Evolutionary conservation across 768 basidiomycete genomes (phyloP).

Genomic region (Boletus tomentosulus): DNA sequence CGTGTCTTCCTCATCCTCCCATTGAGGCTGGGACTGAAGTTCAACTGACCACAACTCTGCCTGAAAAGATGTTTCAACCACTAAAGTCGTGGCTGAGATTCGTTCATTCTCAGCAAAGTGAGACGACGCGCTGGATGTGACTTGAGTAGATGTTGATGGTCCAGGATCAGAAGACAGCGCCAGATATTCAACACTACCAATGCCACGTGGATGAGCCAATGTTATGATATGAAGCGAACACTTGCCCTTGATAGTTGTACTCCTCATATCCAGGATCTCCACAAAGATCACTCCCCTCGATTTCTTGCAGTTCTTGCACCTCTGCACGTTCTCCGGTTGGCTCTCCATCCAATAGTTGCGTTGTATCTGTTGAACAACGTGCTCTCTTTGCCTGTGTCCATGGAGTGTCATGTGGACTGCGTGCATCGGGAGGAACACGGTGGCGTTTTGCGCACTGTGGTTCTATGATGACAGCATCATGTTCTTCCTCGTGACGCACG

Average conservation of each 20-base stretch:
- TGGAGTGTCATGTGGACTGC: neutral
- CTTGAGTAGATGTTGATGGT: conserved; percentile 22
- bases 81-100: too few relatives aligned
- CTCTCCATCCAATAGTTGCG: neutral
- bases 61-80: conserved; percentile 10
- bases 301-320: neutral
- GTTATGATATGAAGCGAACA: neutral
- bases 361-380: conserved; percentile 5
- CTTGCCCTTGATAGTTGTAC: conserved; percentile 11
- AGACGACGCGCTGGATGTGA: conserved; percentile 23
- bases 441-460: too few relatives aligned
- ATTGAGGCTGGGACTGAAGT: neutral
- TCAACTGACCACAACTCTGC: conserved; percentile 22
- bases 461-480: too few relatives aligned
- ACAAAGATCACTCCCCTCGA: conserved; percentile 22
- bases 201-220: neutral
- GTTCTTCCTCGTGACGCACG: too few relatives aligned
- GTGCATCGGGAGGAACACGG: conserved; percentile 7
- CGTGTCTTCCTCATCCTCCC: neutral
- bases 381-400: conserved; percentile 12
- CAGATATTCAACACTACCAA: conserved; percentile 8
- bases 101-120: too few relatives aligned
- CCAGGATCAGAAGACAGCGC: neutral
- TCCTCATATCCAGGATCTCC: conserved; percentile 13
- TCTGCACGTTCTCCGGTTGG: neutral